Evolutionary conservation across 192 early-diverging fungal genomes (phyloP).

Genomic region (Backusella australiensis): DNA sequence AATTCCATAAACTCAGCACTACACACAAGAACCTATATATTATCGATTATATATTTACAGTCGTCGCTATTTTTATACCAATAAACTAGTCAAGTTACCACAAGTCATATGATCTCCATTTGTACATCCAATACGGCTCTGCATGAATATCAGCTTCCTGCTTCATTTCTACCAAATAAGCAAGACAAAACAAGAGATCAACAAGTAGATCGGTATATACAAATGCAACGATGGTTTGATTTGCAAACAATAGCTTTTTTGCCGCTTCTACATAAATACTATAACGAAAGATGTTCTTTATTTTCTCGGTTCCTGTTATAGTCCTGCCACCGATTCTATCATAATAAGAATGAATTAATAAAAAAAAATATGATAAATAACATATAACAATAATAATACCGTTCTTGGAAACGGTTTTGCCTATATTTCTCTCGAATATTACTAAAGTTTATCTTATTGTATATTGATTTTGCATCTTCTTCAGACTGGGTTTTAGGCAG

Average conservation of each 20-base stretch:
- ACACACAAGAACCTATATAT: conserved; percentile 21
- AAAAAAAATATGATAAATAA: neutral
- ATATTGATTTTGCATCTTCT: neutral
- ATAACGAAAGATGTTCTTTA: conserved; percentile 1
- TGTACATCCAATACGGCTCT: conserved; percentile 51
- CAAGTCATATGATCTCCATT: conserved; percentile 41
- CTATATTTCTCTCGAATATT: conserved; percentile 31
- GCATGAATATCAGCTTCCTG: conserved; percentile 32
- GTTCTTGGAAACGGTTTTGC: conserved; percentile 14
- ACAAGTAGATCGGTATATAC: conserved; percentile 52
- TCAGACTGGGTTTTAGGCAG: neutral
- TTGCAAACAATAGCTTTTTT: conserved; percentile 14
- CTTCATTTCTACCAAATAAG: conserved; percentile 62
- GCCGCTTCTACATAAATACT: neutral
- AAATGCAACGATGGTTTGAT: conserved; percentile 26
- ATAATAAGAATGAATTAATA: neutral
- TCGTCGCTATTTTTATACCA: neutral
- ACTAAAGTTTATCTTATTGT: conserved; percentile 27
- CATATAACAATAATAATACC: conserved; percentile 9
- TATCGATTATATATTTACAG: neutral
- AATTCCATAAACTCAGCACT: conserved; percentile 29
- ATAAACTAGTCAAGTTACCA: conserved; percentile 26
- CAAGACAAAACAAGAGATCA: conserved; percentile 53
- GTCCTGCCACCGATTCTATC: neutral
- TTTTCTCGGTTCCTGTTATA: neutral